Conservation (phyloP, 192 early-diverging fungal genomes). For the Radiomyces spectabilis region DNA sequence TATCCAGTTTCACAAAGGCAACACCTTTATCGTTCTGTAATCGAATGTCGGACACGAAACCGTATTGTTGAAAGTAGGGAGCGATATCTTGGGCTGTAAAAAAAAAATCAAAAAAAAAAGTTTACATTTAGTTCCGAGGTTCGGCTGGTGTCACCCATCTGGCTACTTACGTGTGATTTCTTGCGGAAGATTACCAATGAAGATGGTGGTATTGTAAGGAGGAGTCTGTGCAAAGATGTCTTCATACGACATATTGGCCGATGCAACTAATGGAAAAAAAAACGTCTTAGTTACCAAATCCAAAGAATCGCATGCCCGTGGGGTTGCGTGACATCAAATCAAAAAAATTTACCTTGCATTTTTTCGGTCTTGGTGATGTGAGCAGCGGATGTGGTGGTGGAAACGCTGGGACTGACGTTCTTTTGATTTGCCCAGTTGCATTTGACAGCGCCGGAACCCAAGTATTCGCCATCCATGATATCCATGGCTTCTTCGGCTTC, state of each 20-base stretch:
- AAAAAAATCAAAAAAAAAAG: neutral
- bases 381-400: neutral
- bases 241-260: slow-evolving; percentile 52
- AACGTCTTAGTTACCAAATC: too few relatives aligned
- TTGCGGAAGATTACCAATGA: slow-evolving; percentile 79
- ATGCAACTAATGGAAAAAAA: slow-evolving; percentile 1
- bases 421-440: slow-evolving; percentile 89
- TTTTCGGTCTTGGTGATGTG: neutral
- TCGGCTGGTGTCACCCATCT: too few relatives aligned
- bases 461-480: slow-evolving; percentile 77
- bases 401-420: neutral
- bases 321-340: too few relatives aligned
- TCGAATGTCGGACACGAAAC: slow-evolving; percentile 69
- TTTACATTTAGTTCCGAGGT: too few relatives aligned
- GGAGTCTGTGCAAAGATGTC: slow-evolving; percentile 67
- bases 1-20: slow-evolving; percentile 81
- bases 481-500: slow-evolving; percentile 79
- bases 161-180: slow-evolving; percentile 38
- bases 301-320: neutral
- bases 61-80: slow-evolving; percentile 71
- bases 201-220: slow-evolving; percentile 81
- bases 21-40: slow-evolving; percentile 80
- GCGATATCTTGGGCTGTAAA: slow-evolving; percentile 52
- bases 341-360: too few relatives aligned
- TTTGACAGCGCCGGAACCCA: slow-evolving; percentile 75